A percentile compares a stretch with the other conserved stretches of the same genome.
Conservation (phyloP, 768 basidiomycete genomes). For the Phylloporus sp. region DNA sequence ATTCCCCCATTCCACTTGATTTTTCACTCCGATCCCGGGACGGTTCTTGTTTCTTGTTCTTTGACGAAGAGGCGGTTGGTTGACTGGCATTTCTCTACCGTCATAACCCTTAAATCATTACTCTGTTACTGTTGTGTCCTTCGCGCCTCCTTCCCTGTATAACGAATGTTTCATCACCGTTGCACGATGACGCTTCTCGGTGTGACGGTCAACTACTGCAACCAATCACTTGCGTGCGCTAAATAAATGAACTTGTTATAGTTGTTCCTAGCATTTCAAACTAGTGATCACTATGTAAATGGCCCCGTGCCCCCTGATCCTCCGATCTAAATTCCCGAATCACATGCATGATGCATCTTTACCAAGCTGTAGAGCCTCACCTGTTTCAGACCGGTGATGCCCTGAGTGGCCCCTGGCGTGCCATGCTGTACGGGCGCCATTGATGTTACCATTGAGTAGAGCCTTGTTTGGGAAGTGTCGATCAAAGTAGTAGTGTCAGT, state of each 20-base stretch:
- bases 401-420: not conserved
- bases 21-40: not conserved
- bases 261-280: not conserved
- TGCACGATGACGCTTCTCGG: not conserved
- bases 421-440: conserved; percentile 27
- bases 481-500: no score
- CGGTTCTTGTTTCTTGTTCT: not conserved
- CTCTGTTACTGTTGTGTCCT: not conserved
- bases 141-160: not conserved
- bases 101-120: not conserved
- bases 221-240: no score
- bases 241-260: no score
- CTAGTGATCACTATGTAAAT: conserved; percentile 1
- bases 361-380: conserved; percentile 24
- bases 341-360: conserved; percentile 1
- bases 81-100: conserved; percentile 4
- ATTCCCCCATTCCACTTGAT: not conserved
- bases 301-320: not conserved
- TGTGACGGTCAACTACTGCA: not conserved
- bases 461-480: not conserved
- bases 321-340: conserved; percentile 8
- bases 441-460: not conserved
- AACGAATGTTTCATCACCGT: not conserved
- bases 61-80: conserved; percentile 5
- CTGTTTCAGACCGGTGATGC: not conserved